phyloP scores from a whole-genome alignment of 2,329 filamentous ascomycete genomes.

The Cryphonectria parasitica region DNA sequence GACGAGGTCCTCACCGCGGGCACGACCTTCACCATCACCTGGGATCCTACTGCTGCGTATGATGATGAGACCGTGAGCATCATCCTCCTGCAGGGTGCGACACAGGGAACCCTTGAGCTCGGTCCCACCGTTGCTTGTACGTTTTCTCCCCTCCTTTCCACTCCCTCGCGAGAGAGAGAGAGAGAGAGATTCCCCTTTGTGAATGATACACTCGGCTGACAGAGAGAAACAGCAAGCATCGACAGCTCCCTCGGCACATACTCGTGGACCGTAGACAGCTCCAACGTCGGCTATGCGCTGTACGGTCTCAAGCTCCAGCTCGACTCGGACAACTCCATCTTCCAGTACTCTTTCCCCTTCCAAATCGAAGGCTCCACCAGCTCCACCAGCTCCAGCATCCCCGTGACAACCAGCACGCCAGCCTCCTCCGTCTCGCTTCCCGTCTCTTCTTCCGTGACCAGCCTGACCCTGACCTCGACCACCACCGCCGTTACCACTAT shows the following conservation, averaged over 20 bases:
- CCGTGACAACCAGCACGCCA: constrained; percentile 35
- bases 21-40: constrained; percentile 53
- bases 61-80: constrained; percentile 51
- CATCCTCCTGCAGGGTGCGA: constrained; percentile 57
- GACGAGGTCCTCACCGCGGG: constrained; percentile 53
- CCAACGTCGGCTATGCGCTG: constrained; percentile 49
- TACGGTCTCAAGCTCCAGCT: constrained; percentile 63
- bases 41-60: constrained; percentile 49
- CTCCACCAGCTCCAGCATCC: constrained; percentile 32
- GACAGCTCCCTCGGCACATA: constrained; percentile 49
- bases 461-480: constrained; percentile 36
- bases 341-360: constrained; percentile 69
- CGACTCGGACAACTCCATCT: constrained; percentile 50
- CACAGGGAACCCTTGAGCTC: constrained; percentile 44
- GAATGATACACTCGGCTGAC: neutral
- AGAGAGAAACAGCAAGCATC: constrained; percentile 47
- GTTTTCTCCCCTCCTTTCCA: neutral
- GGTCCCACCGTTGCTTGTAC: constrained; percentile 10
- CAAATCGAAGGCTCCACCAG: constrained; percentile 46
- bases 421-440: constrained; percentile 17
- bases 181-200: neutral
- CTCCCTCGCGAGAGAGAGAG: no score
- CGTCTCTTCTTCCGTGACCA: neutral
- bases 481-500: constrained; percentile 34
- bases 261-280: constrained; percentile 54